These are phyloP conservation scores for Fusarium liriodendri DNA, from an alignment of 2,329 filamentous ascomycete genomes.

Conservation along the genomic window DNA sequence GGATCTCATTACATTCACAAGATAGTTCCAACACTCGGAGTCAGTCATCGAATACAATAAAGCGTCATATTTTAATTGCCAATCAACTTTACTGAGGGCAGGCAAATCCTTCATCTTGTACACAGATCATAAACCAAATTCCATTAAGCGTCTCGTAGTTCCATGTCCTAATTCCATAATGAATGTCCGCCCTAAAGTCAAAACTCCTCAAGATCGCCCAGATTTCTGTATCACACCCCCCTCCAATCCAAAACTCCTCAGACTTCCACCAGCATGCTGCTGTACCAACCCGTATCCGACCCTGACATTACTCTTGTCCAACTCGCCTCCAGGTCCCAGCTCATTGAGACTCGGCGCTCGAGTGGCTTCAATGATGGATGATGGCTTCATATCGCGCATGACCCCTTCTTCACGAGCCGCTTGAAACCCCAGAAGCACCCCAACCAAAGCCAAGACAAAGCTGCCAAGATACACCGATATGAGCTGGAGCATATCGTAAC, in stretches of 20 bases:
- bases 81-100: background rate
- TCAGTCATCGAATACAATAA: background rate
- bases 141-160: background rate
- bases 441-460: background rate
- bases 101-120: background rate
- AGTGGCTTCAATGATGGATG: background rate
- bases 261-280: background rate
- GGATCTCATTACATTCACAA: background rate
- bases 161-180: background rate
- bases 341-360: fast-evolving
- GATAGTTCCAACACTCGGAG: background rate
- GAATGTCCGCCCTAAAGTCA: background rate
- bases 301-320: background rate
- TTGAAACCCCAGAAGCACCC: fast-evolving
- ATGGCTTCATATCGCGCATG: constrained; percentile 23
- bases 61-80: background rate
- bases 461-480: background rate
- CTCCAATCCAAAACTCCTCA: background rate
- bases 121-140: background rate
- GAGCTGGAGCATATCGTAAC: background rate
- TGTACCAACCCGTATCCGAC: background rate
- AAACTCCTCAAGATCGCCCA: constrained; percentile 1
- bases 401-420: background rate
- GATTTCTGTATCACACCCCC: background rate
- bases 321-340: fast-evolving